phyloP scores from a whole-genome alignment of 305 asterid species.

The Ilex paraguariensis region DNA sequence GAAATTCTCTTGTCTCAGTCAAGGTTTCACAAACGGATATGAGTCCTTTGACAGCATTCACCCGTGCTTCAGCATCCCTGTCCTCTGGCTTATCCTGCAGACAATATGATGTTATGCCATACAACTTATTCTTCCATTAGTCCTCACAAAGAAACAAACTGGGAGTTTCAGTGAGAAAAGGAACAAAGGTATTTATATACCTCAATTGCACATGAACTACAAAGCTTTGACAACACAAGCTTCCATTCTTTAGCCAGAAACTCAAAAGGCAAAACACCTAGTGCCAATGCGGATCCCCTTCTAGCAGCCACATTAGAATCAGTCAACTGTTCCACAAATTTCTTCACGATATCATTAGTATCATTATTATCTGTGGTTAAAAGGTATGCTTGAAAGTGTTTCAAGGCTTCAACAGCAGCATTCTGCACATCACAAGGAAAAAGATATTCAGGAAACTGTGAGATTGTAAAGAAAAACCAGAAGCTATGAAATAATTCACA shows the following conservation, averaged over 20 bases:
- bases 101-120: no score
- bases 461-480: slow-evolving; percentile 16
- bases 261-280: slow-evolving; percentile 76
- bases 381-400: slow-evolving; percentile 58
- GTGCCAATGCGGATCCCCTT: slow-evolving; percentile 91
- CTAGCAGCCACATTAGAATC: slow-evolving; percentile 94
- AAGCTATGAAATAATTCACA: slow-evolving; percentile 5
- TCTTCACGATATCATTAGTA: slow-evolving; percentile 43
- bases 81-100: slow-evolving; percentile 82
- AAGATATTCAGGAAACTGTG: slow-evolving; percentile 13
- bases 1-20: slow-evolving; percentile 38
- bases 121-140: no score
- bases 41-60: slow-evolving; percentile 86
- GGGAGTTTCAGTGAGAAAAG: slow-evolving; percentile 13
- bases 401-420: slow-evolving; percentile 82
- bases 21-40: slow-evolving; percentile 73
- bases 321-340: slow-evolving; percentile 74
- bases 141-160: no score
- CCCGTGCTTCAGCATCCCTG: slow-evolving; percentile 95
- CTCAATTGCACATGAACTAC: slow-evolving; percentile 71
- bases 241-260: slow-evolving; percentile 74
- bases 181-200: slow-evolving; percentile 33
- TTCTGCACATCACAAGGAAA: slow-evolving; percentile 38
- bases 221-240: slow-evolving; percentile 58
- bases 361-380: slow-evolving; percentile 44